Percentiles rank a stretch among this genome's conserved stretches.
These are phyloP conservation scores for Sclerotinia glacialis DNA, from an alignment of 2,329 filamentous ascomycete species.

Conservation along the genomic window DNA sequence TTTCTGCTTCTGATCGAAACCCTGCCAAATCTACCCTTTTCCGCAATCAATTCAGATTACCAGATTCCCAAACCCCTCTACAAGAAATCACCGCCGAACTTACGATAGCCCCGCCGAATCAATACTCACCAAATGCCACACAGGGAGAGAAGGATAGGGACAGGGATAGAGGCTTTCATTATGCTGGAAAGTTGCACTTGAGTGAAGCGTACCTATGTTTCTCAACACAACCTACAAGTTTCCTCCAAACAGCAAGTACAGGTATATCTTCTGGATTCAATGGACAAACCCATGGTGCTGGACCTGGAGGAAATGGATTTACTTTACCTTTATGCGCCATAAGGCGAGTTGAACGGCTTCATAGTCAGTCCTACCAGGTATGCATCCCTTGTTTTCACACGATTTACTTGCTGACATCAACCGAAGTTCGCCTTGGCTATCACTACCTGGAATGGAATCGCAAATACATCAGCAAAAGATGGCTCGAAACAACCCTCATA, in stretches of 20 bases:
- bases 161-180: conserved; percentile 73
- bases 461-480: conserved; percentile 46
- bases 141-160: conserved; percentile 68
- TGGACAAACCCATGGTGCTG: conserved; percentile 87
- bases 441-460: conserved; percentile 86
- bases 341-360: conserved; percentile 84
- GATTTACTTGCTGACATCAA: conserved; percentile 29
- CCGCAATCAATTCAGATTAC: conserved; percentile 93
- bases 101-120: conserved; percentile 67
- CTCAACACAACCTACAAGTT: conserved; percentile 88
- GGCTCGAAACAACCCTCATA: conserved; percentile 44
- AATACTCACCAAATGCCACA: conserved; percentile 52
- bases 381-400: conserved; percentile 22
- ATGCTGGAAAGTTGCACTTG: conserved; percentile 87
- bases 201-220: conserved; percentile 96
- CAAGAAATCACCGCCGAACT: conserved; percentile 97
- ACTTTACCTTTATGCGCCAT: conserved; percentile 91
- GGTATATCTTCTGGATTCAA: conserved; percentile 81
- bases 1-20: conserved; percentile 71
- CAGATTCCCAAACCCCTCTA: conserved; percentile 84
- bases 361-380: conserved; percentile 82
- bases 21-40: conserved; percentile 92
- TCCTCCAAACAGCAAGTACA: conserved; percentile 74
- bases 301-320: conserved; percentile 92
- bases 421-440: conserved; percentile 81